These are phyloP conservation scores for Botrytis elliptica DNA, from an alignment of 2,329 filamentous ascomycete genomes.

Conservation along the genomic window DNA sequence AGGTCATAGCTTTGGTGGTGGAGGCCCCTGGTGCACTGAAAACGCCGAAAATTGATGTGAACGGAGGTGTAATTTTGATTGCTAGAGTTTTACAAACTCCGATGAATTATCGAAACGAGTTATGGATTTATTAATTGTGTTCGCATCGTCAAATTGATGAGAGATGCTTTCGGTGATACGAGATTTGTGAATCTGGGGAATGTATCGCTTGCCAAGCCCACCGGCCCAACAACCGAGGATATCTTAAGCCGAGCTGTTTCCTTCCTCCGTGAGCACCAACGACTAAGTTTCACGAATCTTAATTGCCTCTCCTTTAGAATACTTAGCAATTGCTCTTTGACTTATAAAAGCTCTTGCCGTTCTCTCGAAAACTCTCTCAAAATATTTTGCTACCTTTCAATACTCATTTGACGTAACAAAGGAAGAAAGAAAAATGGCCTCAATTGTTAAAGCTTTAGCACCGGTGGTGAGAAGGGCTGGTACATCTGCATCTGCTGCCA, in stretches of 20 bases:
- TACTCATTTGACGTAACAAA: not conserved
- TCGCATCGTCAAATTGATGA: not conserved
- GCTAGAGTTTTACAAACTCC: not conserved
- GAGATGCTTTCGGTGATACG: not conserved
- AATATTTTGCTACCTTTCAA: not conserved
- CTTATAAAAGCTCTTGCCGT: not conserved
- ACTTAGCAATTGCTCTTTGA: not conserved
- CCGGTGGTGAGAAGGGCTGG: conserved; percentile 44
- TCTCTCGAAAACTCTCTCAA: not conserved
- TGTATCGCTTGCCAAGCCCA: not conserved
- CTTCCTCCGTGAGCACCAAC: not conserved
- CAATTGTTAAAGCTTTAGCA: conserved; percentile 47
- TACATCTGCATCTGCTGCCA: conserved; percentile 33
- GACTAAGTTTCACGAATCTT: conserved; percentile 1
- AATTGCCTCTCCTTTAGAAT: conserved; percentile 5
- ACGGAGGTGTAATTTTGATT: not conserved
- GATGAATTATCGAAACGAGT: not conserved
- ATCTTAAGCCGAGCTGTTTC: conserved; percentile 18
- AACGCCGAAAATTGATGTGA: not conserved
- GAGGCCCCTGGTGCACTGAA: not conserved
- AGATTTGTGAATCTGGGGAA: conserved; percentile 1
- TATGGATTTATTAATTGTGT: not conserved
- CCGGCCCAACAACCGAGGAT: conserved; percentile 16
- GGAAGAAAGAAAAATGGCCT: conserved; percentile 44
- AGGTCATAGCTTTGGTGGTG: not conserved